Base-by-base conservation (phyloP, 176 grass and related monocot genomes). In the Paspalum vaginatum region DNA sequence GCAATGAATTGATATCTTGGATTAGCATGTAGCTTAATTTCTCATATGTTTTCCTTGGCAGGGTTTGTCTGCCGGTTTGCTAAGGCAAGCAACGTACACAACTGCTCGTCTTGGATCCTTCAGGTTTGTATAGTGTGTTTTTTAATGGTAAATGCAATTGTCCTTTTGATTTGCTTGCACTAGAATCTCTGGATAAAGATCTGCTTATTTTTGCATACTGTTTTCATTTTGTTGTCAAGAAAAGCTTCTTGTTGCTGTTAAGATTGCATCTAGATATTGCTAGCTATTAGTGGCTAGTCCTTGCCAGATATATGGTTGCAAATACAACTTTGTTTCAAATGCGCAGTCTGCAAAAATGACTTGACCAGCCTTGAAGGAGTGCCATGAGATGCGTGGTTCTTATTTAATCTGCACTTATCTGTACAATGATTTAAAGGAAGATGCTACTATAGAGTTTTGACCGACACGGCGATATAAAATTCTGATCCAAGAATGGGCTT, bases 21-120 rank as follows among this genome's bases (percentile, higher is more conserved):
- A 37, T 58, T 3, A 6, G 13, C 26, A 51, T 78, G 4, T 44
- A 61, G 32, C 44, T 89, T 82, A 82, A 24, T 53, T 49, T 32
- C 73, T 17, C 22, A 7, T 70, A 37, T 79, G 37, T 84, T 84
- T 81, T 75, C 32, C 75, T 50, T 70, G 26, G 20, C 90, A 99
- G 93, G 97, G 97, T 79, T 70, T 99, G 64, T 99, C 97, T 55
- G 97, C 97, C 1, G 97, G 97, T 88, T 88, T 99, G 75, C 86
- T 95, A 64, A 95, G 96, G 88, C 96, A 99, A 78, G 96, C 90
- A 8, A 96, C 93, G 1, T 99, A 99, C 66, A 99, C 90, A 18
- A 99, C 96, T 70, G 96, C 93, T 63, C 89, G 96, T 76, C 82
- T 99, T 75, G 96, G 96, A 77, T 93, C 96, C 56, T 99, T 99